Evolutionary conservation across 2,329 filamentous ascomycete genomes (phyloP).

Genomic region (Epichloe amarillans): DNA sequence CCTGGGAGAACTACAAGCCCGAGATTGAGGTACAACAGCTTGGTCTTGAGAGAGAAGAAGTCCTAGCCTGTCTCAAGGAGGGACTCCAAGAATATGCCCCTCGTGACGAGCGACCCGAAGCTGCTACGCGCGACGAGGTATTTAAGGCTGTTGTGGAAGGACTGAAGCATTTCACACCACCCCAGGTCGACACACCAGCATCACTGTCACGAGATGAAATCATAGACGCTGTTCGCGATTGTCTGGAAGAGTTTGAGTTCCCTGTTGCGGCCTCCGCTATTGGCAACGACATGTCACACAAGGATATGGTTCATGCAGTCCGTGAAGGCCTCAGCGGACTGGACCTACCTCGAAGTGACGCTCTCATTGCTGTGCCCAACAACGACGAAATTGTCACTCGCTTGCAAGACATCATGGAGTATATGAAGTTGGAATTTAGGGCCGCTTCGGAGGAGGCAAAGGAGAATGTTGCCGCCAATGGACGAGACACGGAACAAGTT

Average conservation of each 20-base stretch:
- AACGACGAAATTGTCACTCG: slow-evolving; percentile 39
- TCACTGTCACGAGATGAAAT: slow-evolving; percentile 70
- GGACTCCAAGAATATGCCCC: slow-evolving; percentile 65
- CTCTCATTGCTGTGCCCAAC: slow-evolving; percentile 28
- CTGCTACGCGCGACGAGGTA: slow-evolving; percentile 70
- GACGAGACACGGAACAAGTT: slow-evolving; percentile 75
- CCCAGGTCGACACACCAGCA: slow-evolving; percentile 55
- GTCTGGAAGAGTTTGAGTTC: slow-evolving; percentile 73
- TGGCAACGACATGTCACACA: slow-evolving; percentile 39
- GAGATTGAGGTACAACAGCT: slow-evolving; percentile 85
- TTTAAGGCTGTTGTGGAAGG: slow-evolving; percentile 77
- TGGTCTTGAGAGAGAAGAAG: slow-evolving; percentile 79
- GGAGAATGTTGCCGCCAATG: slow-evolving; percentile 66
- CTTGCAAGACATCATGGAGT: slow-evolving; percentile 52
- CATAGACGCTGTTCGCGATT: slow-evolving; percentile 70
- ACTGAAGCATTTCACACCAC: slow-evolving; percentile 66
- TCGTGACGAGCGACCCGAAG: slow-evolving; percentile 36
- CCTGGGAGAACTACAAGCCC: slow-evolving; percentile 89
- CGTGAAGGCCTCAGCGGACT: slow-evolving; percentile 43
- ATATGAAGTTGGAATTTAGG: slow-evolving; percentile 45
- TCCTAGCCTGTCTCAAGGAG: slow-evolving; percentile 74
- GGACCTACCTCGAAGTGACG: slow-evolving; percentile 29
- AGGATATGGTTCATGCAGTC: slow-evolving; percentile 52
- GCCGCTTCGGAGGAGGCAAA: slow-evolving; percentile 52
- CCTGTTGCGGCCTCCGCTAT: slow-evolving; percentile 45